These are phyloP conservation scores for Ashbya aceris DNA, from an alignment of 1,139 yeast genomes.

Conservation along the genomic window DNA sequence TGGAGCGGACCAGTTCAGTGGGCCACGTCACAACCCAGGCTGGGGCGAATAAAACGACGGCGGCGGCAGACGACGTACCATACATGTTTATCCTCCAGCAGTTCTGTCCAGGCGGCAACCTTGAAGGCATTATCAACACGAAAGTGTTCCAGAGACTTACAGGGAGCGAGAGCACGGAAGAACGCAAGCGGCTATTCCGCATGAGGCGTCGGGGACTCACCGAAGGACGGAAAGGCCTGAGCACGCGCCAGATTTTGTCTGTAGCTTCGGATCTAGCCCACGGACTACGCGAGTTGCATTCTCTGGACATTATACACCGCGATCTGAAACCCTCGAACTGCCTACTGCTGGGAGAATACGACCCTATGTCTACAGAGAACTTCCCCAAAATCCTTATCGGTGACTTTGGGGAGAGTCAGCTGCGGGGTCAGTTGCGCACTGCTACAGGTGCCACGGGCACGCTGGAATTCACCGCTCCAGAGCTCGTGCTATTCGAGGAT, in stretches of 20 bases:
- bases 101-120: slow-evolving; percentile 80
- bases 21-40: slow-evolving; percentile 19
- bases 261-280: slow-evolving; percentile 57
- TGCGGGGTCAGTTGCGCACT: slow-evolving; percentile 47
- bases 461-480: slow-evolving; percentile 80
- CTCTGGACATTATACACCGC: slow-evolving; percentile 68
- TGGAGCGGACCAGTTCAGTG: slow-evolving; percentile 51
- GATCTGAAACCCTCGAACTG: slow-evolving; percentile 88
- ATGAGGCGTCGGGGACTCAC: slow-evolving; percentile 28
- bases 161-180: slow-evolving; percentile 21
- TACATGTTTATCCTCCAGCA: slow-evolving; percentile 80
- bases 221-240: slow-evolving; percentile 25
- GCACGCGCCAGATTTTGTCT: slow-evolving; percentile 46
- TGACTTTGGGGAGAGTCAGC: slow-evolving; percentile 84
- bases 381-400: slow-evolving; percentile 69
- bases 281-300: slow-evolving; percentile 67
- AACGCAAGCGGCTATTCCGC: slow-evolving; percentile 30
- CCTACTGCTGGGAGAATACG: slow-evolving; percentile 40
- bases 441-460: slow-evolving; percentile 82
- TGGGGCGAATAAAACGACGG: slow-evolving; percentile 10
- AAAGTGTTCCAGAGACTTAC: slow-evolving; percentile 27
- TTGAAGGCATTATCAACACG: slow-evolving; percentile 53
- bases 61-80: slow-evolving; percentile 38
- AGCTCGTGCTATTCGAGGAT: slow-evolving; percentile 37
- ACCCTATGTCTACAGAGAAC: slow-evolving; percentile 11